Base-by-base conservation (phyloP, 352 stramenopile species). In the Lagenidium giganteum region DNA sequence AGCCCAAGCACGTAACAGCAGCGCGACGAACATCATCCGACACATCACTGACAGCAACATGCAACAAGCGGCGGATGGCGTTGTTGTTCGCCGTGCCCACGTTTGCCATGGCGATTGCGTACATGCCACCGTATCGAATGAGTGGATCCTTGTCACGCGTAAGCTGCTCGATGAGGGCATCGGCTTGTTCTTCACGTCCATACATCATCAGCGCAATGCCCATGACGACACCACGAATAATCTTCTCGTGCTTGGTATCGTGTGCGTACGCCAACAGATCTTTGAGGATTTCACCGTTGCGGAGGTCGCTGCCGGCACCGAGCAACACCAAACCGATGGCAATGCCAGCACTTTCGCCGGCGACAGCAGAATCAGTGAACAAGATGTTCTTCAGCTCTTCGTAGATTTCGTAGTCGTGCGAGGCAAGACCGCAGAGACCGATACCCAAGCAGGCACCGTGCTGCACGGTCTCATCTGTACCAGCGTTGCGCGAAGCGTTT, bases 241-340 rank as follows among this genome's bases (percentile, higher is more conserved):
- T 99, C 62, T 99, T 99, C 66, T 99, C 96, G 70, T 99, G 96
- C 42, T 97, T 88, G 9, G 96, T 99, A 53, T 98, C 95, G 51
- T 97, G 82, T n/a, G 95, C 88, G 58, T 99, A 99, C 27, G 89
- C 87, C 14, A 98, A 71, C 40, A 99, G 68, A 47, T 98, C 92
- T 47, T 87, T 91, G 26, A 90, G 64, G 40, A 87, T 86, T 16
- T 86, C 73, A 23, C 67, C 68, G 42, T 82, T 78, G 18, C 66
- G 70, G 45, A 77, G 83, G 31, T 94, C 80, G 35, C 81, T 83
- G 31, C 93, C 93, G 40, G 78, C 87, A 18, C 96, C 95, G 14
- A 98, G 80, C 18, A 98, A 67, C 9, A 96, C 76, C 51, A 99
- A 80, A 20, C 96, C 96, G 11, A 99, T 98, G 5, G 88, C 92